These are phyloP conservation scores for Capronia americana DNA, from an alignment of 2,329 filamentous ascomycete genomes.

Conservation along the genomic window DNA sequence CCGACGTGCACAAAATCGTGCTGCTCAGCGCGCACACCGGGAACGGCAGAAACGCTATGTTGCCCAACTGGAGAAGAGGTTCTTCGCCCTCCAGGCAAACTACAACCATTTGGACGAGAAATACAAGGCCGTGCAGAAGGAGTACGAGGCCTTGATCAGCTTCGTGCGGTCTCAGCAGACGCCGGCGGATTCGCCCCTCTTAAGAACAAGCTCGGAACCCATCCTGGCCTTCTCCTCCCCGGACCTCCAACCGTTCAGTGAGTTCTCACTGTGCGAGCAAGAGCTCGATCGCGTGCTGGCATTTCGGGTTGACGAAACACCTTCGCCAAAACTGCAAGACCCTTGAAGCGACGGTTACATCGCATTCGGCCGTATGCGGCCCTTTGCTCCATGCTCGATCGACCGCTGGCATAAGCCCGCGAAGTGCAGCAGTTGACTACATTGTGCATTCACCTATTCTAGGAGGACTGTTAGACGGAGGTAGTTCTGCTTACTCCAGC, in stretches of 20 bases:
- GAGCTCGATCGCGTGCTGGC: slow-evolving; percentile 4
- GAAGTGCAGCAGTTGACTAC: too few species aligned
- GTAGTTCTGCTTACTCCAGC: neutral
- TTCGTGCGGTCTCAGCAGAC: slow-evolving; percentile 8
- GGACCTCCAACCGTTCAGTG: neutral
- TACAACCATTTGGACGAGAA: slow-evolving; percentile 17
- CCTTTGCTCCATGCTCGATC: neutral
- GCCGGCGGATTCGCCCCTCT: neutral
- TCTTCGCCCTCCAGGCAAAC: slow-evolving; percentile 12
- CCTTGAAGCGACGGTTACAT: neutral
- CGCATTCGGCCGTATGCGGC: too few species aligned
- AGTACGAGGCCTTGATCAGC: slow-evolving; percentile 10
- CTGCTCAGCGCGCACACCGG: slow-evolving; percentile 16
- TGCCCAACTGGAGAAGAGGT: slow-evolving; percentile 14
- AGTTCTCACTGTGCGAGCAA: slow-evolving; percentile 8
- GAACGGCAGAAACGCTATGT: slow-evolving; percentile 20
- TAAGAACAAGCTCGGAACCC: neutral
- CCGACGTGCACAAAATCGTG: slow-evolving; percentile 18
- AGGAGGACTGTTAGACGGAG: neutral
- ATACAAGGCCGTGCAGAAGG: slow-evolving; percentile 10
- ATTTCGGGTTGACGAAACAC: neutral
- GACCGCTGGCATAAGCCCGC: neutral
- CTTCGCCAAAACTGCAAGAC: neutral
- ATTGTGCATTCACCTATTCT: neutral
- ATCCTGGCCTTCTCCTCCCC: neutral